Evolutionary conservation across 2,329 filamentous ascomycete genomes (phyloP).

Genomic region (Epicoccum sorghinum): DNA sequence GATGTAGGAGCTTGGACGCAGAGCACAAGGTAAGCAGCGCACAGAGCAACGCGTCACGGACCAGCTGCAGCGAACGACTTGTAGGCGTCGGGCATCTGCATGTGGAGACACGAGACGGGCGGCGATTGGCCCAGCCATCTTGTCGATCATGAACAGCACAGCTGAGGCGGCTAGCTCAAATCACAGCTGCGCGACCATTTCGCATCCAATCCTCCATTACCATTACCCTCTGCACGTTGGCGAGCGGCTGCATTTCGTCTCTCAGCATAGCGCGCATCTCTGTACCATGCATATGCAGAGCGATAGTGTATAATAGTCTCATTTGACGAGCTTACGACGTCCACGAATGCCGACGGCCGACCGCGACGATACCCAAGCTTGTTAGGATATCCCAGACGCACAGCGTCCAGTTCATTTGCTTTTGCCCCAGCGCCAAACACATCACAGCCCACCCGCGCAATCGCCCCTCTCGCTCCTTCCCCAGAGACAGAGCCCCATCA

Average conservation of each 20-base stretch:
- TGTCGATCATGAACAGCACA: conserved; percentile 12
- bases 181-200: conserved; percentile 2
- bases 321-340: conserved; percentile 37
- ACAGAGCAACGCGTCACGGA: background rate
- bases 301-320: conserved; percentile 14
- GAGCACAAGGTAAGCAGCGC: background rate
- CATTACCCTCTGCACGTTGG: background rate
- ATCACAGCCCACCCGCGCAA: background rate
- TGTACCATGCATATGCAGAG: conserved; percentile 15
- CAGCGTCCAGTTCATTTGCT: conserved; percentile 20
- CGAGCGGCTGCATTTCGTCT: conserved; percentile 7
- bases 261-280: conserved; percentile 16
- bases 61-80: background rate
- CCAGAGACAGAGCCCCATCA: conserved; percentile 21
- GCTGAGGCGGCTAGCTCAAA: conserved; percentile 15
- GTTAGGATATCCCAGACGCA: conserved; percentile 14
- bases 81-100: background rate
- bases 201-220: background rate
- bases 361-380: conserved; percentile 31
- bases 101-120: background rate
- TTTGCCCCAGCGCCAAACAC: background rate
- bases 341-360: conserved; percentile 22
- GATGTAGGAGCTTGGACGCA: background rate
- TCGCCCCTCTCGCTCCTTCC: conserved; percentile 22
- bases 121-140: conserved; percentile 13